Conservation (phyloP, 2,329 filamentous ascomycete species). For the Sclerotinia nivalis region DNA sequence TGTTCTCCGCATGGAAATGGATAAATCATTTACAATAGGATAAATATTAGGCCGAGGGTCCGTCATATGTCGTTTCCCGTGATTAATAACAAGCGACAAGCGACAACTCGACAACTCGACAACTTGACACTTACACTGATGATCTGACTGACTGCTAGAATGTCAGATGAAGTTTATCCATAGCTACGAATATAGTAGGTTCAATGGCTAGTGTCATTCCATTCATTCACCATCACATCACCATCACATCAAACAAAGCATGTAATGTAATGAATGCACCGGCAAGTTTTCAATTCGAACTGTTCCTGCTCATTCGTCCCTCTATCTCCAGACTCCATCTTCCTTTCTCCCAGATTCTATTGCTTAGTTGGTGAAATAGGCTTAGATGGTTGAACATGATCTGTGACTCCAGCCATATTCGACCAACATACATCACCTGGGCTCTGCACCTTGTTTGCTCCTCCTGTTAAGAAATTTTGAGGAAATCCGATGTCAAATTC, state of each 20-base stretch:
- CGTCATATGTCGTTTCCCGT: too few relatives aligned
- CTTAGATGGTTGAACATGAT: conserved; percentile 49
- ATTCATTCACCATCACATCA: neutral
- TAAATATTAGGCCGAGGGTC: too few relatives aligned
- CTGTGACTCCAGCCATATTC: conserved; percentile 49
- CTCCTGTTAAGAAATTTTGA: conserved; percentile 54
- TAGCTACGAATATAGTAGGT: neutral
- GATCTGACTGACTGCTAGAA: neutral
- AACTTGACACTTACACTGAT: neutral
- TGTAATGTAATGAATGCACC: neutral
- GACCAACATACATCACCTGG: conserved; percentile 39
- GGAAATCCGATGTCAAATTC: conserved; percentile 70
- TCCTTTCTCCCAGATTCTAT: neutral
- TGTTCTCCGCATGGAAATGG: too few relatives aligned
- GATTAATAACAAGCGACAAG: neutral
- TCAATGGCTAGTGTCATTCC: neutral
- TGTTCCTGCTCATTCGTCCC: neutral
- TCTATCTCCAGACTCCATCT: neutral
- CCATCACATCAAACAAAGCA: neutral
- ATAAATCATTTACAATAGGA: too few relatives aligned
- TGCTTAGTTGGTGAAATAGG: neutral
- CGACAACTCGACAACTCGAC: too few relatives aligned
- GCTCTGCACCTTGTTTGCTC: conserved; percentile 32
- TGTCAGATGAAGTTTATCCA: neutral
- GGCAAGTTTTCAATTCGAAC: neutral